phyloP scores from a whole-genome alignment of 305 asterid genomes.

The Fraxinus xanthoxyloides region DNA sequence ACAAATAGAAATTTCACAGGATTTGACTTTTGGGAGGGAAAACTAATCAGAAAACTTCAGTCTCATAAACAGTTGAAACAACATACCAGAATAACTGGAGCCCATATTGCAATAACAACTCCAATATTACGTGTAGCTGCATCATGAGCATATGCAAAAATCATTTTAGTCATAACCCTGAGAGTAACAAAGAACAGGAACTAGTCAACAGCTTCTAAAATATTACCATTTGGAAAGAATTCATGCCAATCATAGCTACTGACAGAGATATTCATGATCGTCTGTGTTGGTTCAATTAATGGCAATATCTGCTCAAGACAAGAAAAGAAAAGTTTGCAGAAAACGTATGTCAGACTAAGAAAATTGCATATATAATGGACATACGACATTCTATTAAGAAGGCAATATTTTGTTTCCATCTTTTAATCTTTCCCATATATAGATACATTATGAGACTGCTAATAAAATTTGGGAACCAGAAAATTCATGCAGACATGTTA shows the following conservation, averaged over 20 bases:
- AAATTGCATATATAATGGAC: not conserved
- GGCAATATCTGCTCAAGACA: slow-evolving; percentile 73
- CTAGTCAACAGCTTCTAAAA: slow-evolving; percentile 13
- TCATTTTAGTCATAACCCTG: slow-evolving; percentile 23
- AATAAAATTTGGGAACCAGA: not conserved
- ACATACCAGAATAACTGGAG: slow-evolving; percentile 85
- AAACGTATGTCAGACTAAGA: not conserved
- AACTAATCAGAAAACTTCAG: slow-evolving; percentile 14
- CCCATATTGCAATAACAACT: slow-evolving; percentile 90
- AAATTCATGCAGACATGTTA: slow-evolving; percentile 1
- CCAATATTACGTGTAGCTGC: slow-evolving; percentile 82
- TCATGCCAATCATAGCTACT: slow-evolving; percentile 93
- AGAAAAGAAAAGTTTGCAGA: slow-evolving; percentile 6
- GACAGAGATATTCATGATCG: slow-evolving; percentile 66
- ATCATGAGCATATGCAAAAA: slow-evolving; percentile 30
- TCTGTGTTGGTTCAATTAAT: slow-evolving; percentile 78
- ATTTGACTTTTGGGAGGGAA: slow-evolving; percentile 8
- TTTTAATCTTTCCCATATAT: not conserved
- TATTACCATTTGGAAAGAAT: slow-evolving; percentile 83
- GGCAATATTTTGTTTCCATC: not conserved
- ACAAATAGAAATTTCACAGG: slow-evolving; percentile 25
- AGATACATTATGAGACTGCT: not conserved
- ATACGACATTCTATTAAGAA: not conserved
- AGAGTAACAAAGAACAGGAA: slow-evolving; percentile 15
- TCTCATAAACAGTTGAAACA: slow-evolving; percentile 5